Base-by-base conservation (phyloP, 1,284 basidiomycete species). In the Fomitiporia mediterranea region DNA sequence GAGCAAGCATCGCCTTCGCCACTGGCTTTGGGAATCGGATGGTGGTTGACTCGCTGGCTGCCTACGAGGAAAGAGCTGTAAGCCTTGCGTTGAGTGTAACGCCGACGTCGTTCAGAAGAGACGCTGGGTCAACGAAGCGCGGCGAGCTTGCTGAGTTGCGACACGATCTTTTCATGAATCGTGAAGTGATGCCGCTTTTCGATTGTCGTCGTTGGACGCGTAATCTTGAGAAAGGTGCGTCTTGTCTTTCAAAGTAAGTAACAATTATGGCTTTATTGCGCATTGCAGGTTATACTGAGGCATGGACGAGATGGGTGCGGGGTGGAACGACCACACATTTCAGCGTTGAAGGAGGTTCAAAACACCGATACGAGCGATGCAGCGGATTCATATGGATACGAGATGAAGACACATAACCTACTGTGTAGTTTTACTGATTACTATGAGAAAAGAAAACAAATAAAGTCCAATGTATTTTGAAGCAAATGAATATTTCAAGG, bases 31-130 rank as follows among this genome's bases (percentile, higher is more conserved):
- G 81, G 1, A 68, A 72, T 13, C 68, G 76, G 54, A 82, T 84
- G 80, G 73, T 80, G 27, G 80, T 79, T 32, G 58, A 69, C 46
- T 74, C 68, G 53, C 67, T 74, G 47, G 67, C 74, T 50, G 78
- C 77, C 58, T 84, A 84, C 61, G 80, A 82, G 63, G 70, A 72
- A 4, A 73, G 81, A 0, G 82, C 81, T 0, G 74, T 83, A 35
- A 61, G 69, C 37, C 69, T 83, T 28, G 80, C 78, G 0, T 60
- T 67, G 35, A 66, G 71, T 15, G 62, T 76, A n/a, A 56, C 55
- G 27, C 23, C 43, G 6, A n/a, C 43, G 4, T 28, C 57, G 39
- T 17, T 78, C 75, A 62, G 61, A 69, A 53, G 59, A 51, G 25
- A 39, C 60, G 43, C 60, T 65, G 30, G 61, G 58, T 23, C 15